A percentile compares a stretch with the other conserved stretches of the same genome.
Evolutionary conservation across 331 rosid genomes (phyloP).

Genomic region (Pyracantha coccinea): DNA sequence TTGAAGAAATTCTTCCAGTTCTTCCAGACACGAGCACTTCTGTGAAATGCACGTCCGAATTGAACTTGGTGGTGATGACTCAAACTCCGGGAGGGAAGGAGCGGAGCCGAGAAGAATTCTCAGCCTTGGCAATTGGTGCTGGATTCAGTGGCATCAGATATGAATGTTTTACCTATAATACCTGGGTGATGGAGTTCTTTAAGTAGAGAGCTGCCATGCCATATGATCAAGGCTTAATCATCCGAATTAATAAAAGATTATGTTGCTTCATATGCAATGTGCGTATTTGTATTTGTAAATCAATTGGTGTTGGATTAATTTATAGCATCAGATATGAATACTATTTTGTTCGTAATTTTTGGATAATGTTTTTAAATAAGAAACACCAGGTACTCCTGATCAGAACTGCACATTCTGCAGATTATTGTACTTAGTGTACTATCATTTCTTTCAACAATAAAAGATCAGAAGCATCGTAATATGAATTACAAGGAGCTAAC

Average conservation of each 20-base stretch:
- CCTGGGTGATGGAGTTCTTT: slow-evolving; percentile 18
- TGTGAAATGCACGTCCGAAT: background rate
- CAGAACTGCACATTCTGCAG: background rate
- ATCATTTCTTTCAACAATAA: slow-evolving; percentile 11
- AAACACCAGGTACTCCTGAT: too few species aligned
- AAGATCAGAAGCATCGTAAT: background rate
- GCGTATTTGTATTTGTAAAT: too few species aligned
- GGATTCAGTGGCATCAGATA: slow-evolving; percentile 43
- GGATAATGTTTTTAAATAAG: too few species aligned
- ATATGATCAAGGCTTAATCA: too few species aligned
- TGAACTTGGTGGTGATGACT: slow-evolving; percentile 34
- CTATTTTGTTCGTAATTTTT: too few species aligned
- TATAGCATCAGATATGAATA: too few species aligned
- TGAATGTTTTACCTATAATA: background rate
- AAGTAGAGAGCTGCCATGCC: background rate
- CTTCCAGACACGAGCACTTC: slow-evolving; percentile 16
- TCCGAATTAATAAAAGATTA: too few species aligned
- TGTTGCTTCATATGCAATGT: too few species aligned
- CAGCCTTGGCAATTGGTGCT: slow-evolving; percentile 34
- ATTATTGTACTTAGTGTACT: background rate
- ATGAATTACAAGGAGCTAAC: slow-evolving; percentile 16
- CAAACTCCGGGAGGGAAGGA: slow-evolving; percentile 38
- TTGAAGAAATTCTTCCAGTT: slow-evolving; percentile 28
- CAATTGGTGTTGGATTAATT: too few species aligned
- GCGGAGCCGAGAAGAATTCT: slow-evolving; percentile 27